A percentile compares a stretch with the other conserved stretches of the same genome.
Evolutionary conservation across 73 alveolate genomes (phyloP).

Genomic region (Paramecium sexaurelia): DNA sequence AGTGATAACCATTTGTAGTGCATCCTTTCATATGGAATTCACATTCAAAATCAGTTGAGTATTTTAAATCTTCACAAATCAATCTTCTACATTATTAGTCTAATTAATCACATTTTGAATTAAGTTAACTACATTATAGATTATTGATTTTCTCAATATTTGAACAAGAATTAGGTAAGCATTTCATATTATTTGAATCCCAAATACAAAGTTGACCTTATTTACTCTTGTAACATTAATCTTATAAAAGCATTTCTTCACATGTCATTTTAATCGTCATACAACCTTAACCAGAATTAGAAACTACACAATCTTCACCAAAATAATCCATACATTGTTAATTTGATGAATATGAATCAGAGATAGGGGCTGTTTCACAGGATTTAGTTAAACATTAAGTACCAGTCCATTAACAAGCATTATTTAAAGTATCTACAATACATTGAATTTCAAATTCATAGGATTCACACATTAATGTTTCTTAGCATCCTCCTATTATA

Average conservation of each 20-base stretch:
- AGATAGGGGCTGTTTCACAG: neutral
- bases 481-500: neutral
- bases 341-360: neutral
- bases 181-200: no score
- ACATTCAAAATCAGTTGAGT: neutral
- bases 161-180: no score
- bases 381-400: neutral
- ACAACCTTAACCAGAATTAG: neutral
- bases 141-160: no score
- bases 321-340: neutral
- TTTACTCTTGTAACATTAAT: no score
- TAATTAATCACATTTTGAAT: no score
- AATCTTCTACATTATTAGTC: no score
- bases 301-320: neutral
- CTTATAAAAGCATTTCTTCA: no score
- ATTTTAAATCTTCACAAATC: no score
- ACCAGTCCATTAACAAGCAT: neutral
- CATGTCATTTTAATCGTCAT: neutral
- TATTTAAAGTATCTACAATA: neutral
- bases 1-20: neutral
- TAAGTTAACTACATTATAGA: no score
- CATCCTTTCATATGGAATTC: neutral
- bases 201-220: no score
- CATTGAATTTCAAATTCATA: neutral
- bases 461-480: neutral